Percentiles rank a stretch among this genome's conserved stretches.
Evolutionary conservation across 495 filamentous ascomycete species (phyloP).

Genomic region (Choiromyces venosus): DNA sequence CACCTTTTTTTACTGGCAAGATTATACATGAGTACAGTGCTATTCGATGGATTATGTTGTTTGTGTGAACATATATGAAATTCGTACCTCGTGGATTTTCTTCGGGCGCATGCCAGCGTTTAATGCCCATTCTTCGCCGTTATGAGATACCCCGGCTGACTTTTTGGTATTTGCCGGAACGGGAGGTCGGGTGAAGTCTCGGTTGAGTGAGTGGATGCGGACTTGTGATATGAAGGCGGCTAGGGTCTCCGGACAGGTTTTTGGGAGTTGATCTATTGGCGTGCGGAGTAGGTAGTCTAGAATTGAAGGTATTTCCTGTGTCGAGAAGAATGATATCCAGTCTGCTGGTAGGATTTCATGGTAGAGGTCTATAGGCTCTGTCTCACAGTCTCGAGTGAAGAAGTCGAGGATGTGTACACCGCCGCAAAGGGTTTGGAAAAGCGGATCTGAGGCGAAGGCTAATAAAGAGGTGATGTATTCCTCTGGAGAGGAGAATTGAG

Average conservation of each 20-base stretch:
- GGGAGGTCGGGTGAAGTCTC: constrained; percentile 50
- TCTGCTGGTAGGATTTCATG: constrained; percentile 63
- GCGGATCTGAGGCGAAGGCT: constrained; percentile 64
- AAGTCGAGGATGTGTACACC: constrained; percentile 95
- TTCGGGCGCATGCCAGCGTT: constrained; percentile 92
- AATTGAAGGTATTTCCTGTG: constrained; percentile 63
- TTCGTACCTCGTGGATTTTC: constrained; percentile 88
- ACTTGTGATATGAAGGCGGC: constrained; percentile 69
- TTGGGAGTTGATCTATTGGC: constrained; percentile 51
- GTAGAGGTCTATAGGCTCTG: constrained; percentile 55
- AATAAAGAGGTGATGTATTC: constrained; percentile 74
- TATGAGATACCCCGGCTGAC: constrained; percentile 15
- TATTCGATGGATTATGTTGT: neutral
- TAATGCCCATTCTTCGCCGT: constrained; percentile 43
- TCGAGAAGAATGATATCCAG: constrained; percentile 73
- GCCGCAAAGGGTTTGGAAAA: constrained; percentile 85
- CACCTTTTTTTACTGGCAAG: constrained; percentile 46
- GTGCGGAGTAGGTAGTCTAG: constrained; percentile 73
- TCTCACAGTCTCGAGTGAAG: constrained; percentile 69
- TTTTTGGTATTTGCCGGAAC: constrained; percentile 13
- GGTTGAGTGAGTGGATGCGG: constrained; percentile 60
- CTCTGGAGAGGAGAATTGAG: constrained; percentile 54
- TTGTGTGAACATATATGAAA: constrained; percentile 42
- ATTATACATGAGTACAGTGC: neutral
- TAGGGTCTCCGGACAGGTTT: constrained; percentile 57